Evolutionary conservation across 2,329 filamentous ascomycete genomes (phyloP).

Genomic region (Knoxdaviesia capensis): DNA sequence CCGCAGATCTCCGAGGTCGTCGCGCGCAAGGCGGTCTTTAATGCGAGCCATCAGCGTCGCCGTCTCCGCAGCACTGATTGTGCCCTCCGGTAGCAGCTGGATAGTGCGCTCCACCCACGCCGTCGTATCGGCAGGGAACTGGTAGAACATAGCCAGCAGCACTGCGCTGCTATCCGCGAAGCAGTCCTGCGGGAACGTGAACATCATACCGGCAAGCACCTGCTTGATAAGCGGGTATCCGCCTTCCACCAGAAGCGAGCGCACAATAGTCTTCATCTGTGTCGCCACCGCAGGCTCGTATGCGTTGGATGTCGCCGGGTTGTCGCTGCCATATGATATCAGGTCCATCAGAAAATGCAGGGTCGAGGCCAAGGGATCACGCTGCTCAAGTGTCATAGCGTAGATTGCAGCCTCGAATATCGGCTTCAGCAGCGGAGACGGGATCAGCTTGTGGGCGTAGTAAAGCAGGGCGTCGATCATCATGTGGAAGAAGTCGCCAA

Average conservation of each 20-base stretch:
- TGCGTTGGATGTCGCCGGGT: conserved; percentile 41
- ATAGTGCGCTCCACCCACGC: conserved; percentile 72
- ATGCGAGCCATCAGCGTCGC: conserved; percentile 67
- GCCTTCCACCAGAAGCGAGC: conserved; percentile 45
- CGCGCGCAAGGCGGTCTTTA: conserved; percentile 50
- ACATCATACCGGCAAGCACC: conserved; percentile 96
- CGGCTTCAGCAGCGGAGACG: conserved; percentile 56
- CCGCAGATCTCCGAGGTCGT: conserved; percentile 38
- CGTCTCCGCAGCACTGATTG: conserved; percentile 60
- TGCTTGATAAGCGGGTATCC: conserved; percentile 71
- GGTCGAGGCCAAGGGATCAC: conserved; percentile 76
- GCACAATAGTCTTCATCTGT: conserved; percentile 54
- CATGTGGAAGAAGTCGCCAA: conserved; percentile 92
- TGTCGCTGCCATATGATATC: conserved; percentile 67
- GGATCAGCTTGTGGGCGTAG: conserved; percentile 69
- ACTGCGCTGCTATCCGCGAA: conserved; percentile 88
- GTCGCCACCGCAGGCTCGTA: conserved; percentile 38
- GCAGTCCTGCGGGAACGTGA: conserved; percentile 88
- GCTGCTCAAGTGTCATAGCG: conserved; percentile 72
- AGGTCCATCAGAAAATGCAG: conserved; percentile 87
- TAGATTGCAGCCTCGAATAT: conserved; percentile 79
- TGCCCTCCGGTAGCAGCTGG: conserved; percentile 63
- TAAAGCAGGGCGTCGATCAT: conserved; percentile 82
- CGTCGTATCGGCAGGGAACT: conserved; percentile 62
- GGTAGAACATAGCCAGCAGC: conserved; percentile 72